Conservation (phyloP, 768 basidiomycete genomes). For the Mycena sanguinolenta region DNA sequence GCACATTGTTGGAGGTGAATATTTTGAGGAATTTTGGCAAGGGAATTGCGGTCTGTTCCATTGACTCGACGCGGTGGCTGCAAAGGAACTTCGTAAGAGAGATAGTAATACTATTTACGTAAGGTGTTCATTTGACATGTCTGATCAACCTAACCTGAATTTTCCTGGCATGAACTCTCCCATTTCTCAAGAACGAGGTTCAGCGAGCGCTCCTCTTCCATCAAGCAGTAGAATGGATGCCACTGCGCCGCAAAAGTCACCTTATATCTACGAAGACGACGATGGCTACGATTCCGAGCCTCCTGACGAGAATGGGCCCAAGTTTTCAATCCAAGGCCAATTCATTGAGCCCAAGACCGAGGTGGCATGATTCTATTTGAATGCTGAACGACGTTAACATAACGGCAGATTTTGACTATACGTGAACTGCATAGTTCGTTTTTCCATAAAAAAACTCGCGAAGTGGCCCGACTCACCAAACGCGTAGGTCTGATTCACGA, state of each 20-base stretch:
- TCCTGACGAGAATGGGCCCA: slow-evolving; percentile 34
- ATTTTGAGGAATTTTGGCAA: slow-evolving; percentile 78
- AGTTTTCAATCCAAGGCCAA: slow-evolving; percentile 60
- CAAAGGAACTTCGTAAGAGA: too few species aligned
- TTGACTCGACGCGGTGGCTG: too few species aligned
- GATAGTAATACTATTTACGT: too few species aligned
- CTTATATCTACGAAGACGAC: slow-evolving; percentile 61
- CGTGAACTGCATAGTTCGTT: slow-evolving; percentile 26
- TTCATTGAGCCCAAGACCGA: slow-evolving; percentile 56
- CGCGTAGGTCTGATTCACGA: slow-evolving; percentile 74
- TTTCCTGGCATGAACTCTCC: slow-evolving; percentile 30
- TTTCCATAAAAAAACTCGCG: neutral
- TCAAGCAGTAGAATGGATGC: slow-evolving; percentile 20
- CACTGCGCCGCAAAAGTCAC: slow-evolving; percentile 34
- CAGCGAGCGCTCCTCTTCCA: slow-evolving; percentile 9
- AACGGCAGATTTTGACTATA: slow-evolving; percentile 3
- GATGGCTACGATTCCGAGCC: slow-evolving; percentile 53
- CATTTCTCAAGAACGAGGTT: slow-evolving; percentile 18
- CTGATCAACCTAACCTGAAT: neutral
- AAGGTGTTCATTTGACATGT: neutral
- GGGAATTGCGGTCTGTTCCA: slow-evolving; percentile 61
- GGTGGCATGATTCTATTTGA: slow-evolving; percentile 38
- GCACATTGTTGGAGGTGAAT: slow-evolving; percentile 68
- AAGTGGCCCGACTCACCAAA: neutral
- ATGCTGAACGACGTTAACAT: neutral